These are phyloP conservation scores for Kluyveromyces sp. DNA, from an alignment of 1,139 yeast genomes.

Conservation along the genomic window DNA sequence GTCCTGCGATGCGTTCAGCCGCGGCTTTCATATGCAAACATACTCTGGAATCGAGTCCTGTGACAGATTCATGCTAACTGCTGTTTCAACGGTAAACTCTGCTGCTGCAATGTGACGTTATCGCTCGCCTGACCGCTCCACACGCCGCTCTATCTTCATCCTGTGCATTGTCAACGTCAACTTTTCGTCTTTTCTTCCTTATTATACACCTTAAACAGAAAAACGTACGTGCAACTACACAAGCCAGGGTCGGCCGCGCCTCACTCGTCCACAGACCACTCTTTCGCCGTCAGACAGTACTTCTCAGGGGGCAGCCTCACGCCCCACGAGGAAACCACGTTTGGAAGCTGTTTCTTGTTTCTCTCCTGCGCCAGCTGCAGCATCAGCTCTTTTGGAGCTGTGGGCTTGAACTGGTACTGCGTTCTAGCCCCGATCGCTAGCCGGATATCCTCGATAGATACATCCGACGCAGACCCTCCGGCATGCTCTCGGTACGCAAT, in stretches of 20 bases:
- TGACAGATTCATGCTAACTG: conserved; percentile 21
- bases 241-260: too few relatives aligned
- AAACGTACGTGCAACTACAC: too few relatives aligned
- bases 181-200: too few relatives aligned
- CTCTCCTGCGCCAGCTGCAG: conserved; percentile 89
- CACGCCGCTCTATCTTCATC: too few relatives aligned
- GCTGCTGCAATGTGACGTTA: too few relatives aligned
- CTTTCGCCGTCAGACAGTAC: conserved; percentile 69
- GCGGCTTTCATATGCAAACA: too few relatives aligned
- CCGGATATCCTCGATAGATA: conserved; percentile 83
- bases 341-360: conserved; percentile 83
- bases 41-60: conserved; percentile 50
- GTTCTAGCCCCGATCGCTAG: conserved; percentile 91
- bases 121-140: too few relatives aligned
- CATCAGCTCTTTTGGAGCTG: conserved; percentile 80
- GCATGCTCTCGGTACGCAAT: conserved; percentile 81
- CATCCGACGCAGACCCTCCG: conserved; percentile 38
- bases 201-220: too few relatives aligned
- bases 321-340: conserved; percentile 89
- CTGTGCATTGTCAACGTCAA: too few relatives aligned
- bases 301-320: conserved; percentile 94
- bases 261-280: conserved; percentile 25
- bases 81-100: not conserved
- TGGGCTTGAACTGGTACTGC: conserved; percentile 89
- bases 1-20: too few relatives aligned